These are phyloP conservation scores for Ceriops tagal DNA, from an alignment of 345 rosid species.

Conservation along the genomic window DNA sequence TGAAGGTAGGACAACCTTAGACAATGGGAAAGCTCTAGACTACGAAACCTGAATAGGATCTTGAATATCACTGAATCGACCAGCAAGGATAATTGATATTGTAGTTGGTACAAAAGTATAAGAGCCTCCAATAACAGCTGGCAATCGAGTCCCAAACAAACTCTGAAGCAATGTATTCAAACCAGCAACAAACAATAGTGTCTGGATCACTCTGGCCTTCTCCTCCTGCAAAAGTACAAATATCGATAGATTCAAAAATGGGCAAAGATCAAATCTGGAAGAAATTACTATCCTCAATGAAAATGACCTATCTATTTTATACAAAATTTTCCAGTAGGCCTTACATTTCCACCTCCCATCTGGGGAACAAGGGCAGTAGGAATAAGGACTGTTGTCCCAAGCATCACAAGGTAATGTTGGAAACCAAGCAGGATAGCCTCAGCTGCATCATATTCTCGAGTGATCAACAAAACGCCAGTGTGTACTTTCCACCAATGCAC, in stretches of 20 bases:
- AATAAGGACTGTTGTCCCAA: slow-evolving; percentile 86
- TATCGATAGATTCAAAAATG: background rate
- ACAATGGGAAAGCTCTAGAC: slow-evolving; percentile 18
- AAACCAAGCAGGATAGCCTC: slow-evolving; percentile 96
- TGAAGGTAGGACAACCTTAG: slow-evolving; percentile 4
- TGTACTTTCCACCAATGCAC: background rate
- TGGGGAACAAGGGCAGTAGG: slow-evolving; percentile 95
- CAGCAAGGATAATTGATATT: slow-evolving; percentile 86
- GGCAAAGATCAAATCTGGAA: background rate
- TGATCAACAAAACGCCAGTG: background rate
- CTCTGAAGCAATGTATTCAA: slow-evolving; percentile 87
- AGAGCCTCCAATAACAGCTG: slow-evolving; percentile 92
- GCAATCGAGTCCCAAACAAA: slow-evolving; percentile 81
- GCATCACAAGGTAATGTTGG: slow-evolving; percentile 96
- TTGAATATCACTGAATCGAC: slow-evolving; percentile 56
- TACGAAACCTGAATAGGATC: slow-evolving; percentile 65
- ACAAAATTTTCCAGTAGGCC: slow-evolving; percentile 12
- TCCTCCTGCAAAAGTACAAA: slow-evolving; percentile 55
- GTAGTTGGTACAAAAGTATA: slow-evolving; percentile 86
- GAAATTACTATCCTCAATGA: background rate
- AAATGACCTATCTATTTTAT: background rate
- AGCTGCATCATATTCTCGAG: slow-evolving; percentile 45
- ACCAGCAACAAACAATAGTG: slow-evolving; percentile 93
- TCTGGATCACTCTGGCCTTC: slow-evolving; percentile 92
- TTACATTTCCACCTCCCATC: slow-evolving; percentile 99